Evolutionary conservation across 495 filamentous ascomycete species (phyloP), one percentile per base, ranked within the genome.

Genomic region (Penicillium arizonense): DNA sequence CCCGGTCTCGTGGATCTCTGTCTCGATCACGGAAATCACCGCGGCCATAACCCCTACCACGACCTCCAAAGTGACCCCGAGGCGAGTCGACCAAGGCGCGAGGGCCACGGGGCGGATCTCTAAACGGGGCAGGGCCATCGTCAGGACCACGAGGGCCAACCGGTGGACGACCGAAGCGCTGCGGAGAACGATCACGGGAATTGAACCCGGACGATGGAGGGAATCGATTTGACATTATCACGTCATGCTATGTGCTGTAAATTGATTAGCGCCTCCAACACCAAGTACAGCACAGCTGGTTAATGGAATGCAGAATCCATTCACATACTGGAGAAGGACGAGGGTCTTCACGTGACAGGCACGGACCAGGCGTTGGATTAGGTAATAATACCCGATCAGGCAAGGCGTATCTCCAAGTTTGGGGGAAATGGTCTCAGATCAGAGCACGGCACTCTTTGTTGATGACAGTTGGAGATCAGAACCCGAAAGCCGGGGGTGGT

Each of bases 61-160:
- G 70, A 18, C 60, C 70, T 52, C 65, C 62, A 53, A 70, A 78
- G 5, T 60, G 61, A 3, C 67, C 84, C 58, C 82, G 79, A 28
- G 85, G 81, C 3, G 82, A 68, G 57, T 89, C 86, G 18, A 87
- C 73, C 48, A 87, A 61, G 7, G 84, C 87, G 62, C 87, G 88
- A 0, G 88, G 88, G 3, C 83, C 88, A 33, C 86, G 76, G 2
- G 88, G 88, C 0, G 88, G 85, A 44, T 83, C 81, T 44, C 81
- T 62, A 18, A 77, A 61, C 10, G 73, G 64, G 32, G 64, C 50
- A 52, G 58, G 69, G 11, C 57, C 65, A 57, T 76, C 74, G 52
- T 76, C 73, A 13, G 68, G 62, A 42, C 69, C 69, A 45, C 74
- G 73, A 44, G 73, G 67, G 37, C 67, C 67, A 16, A 55, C 58